Percentiles rank a stretch among this genome's conserved stretches.
Evolutionary conservation across 2,329 filamentous ascomycete genomes (phyloP).

Genomic region (Geosmithia flava): DNA sequence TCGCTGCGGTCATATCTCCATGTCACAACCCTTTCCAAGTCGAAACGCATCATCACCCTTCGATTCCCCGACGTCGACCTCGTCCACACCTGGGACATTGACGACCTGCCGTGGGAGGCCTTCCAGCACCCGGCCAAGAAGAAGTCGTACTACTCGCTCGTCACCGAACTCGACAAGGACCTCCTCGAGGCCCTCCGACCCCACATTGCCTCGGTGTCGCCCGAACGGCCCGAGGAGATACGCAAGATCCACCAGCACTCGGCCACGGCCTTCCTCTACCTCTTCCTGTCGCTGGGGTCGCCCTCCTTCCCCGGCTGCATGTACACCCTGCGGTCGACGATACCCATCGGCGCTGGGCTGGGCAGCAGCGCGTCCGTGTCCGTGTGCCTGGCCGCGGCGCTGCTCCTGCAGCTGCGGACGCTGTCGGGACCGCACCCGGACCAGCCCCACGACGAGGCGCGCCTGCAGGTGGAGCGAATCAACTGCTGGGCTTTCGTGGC

Average conservation of each 20-base stretch:
- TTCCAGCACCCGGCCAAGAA: conserved; percentile 79
- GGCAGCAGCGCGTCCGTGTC: conserved; percentile 91
- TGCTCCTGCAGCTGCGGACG: conserved; percentile 79
- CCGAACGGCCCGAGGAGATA: conserved; percentile 49
- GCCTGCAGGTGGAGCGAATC: conserved; percentile 83
- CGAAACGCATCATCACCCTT: conserved; percentile 73
- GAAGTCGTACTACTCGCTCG: conserved; percentile 86
- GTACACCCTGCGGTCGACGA: conserved; percentile 86
- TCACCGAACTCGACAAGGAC: conserved; percentile 73
- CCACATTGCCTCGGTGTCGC: conserved; percentile 61
- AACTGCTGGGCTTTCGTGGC: conserved; percentile 97
- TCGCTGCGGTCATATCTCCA: conserved; percentile 93
- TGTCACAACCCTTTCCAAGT: conserved; percentile 88
- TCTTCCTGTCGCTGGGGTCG: conserved; percentile 78
- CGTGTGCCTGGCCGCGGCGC: conserved; percentile 74
- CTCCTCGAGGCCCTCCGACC: conserved; percentile 72
- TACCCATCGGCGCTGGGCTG: conserved; percentile 82
- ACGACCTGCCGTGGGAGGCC: conserved; percentile 72
- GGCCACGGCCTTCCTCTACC: conserved; percentile 78
- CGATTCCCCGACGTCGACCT: conserved; percentile 87
- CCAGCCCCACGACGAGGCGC: conserved; percentile 77
- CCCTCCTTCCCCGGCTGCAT: conserved; percentile 68
- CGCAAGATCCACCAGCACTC: conserved; percentile 78
- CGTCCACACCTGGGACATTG: conserved; percentile 87
- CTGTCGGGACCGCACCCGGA: conserved; percentile 85